Conservation (phyloP, 2,329 filamentous ascomycete species). For the Sclerotinia trifoliorum region DNA sequence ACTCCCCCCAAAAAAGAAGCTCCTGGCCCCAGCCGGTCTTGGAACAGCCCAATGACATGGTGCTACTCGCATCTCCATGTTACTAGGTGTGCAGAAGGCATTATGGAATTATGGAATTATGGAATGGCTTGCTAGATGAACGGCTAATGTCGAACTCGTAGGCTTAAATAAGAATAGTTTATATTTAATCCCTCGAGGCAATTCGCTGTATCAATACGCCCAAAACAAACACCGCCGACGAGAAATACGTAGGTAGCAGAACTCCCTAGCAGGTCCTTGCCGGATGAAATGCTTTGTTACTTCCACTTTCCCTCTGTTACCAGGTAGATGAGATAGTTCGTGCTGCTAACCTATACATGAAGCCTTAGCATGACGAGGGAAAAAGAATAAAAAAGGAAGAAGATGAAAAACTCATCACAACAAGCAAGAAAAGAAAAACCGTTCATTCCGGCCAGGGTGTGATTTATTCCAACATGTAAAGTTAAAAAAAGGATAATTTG, state of each 20-base stretch:
- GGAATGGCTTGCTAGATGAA: conserved; percentile 1
- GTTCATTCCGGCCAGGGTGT: not conserved
- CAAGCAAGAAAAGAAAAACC: not conserved
- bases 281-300: not conserved
- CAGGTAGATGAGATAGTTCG: not conserved
- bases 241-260: not conserved
- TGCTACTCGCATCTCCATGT: conserved; percentile 28
- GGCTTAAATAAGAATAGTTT: conserved; percentile 5
- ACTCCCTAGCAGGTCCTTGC: not conserved
- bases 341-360: not conserved
- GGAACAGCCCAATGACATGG: conserved; percentile 31
- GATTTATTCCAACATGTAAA: not conserved
- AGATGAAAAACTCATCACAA: not conserved
- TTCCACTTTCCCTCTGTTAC: not conserved
- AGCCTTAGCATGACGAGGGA: not conserved
- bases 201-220: not conserved
- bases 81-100: conserved; percentile 21
- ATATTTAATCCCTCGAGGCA: not conserved
- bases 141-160: conserved; percentile 9
- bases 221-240: not conserved
- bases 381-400: not conserved
- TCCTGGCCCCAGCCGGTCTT: conserved; percentile 20
- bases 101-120: conserved; percentile 5
- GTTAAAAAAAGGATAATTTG: not conserved
- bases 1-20: too few species aligned